Evolutionary conservation across 1,139 yeast species (phyloP), one percentile per base, ranked within the genome.

Genomic region (Yamadazyma diospyri): DNA sequence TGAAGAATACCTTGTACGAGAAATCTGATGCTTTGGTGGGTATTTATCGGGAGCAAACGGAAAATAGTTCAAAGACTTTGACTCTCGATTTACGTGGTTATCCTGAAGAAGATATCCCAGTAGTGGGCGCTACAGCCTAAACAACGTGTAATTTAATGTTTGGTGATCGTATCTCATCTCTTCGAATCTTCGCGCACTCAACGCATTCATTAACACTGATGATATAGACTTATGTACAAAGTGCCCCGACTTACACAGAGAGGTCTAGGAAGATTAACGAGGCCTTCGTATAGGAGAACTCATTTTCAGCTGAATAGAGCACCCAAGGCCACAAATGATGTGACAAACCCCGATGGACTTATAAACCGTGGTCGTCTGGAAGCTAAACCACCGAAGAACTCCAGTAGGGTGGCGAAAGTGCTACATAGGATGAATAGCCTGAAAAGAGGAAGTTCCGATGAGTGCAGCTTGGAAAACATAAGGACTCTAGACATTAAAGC

Each of bases 11-110:
- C 1, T 67, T 94, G 48, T 92, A 85, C 56, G 95, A 88, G 52
- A 81, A 79, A 49, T 85, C 96, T 5, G 95, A 88, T 51, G 81
- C 95, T 0, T 66, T 92, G 40, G 96, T 94, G 5, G 99, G 98
- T 17, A 89, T 92, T 30, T 92, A 85, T 61, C 70, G 96, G 41
- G 94, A 88, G 46, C 96, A 86, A 50, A 66, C 67, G 12, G 77
- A 76, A 39, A 86, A 85, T 48, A 72, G 87, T 33, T 86, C 96
- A 2, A 75, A 72, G 45, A 81, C 94, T 1, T 69, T 92, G 23
- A 83, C 94, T 0, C 57, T 85, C 37, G 92, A 86, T 53, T 67
- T 85, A 48, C 64, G 80, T 40, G 72, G 72, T n/a, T 82, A 78
- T 50, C 74, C 80, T 1, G 68, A 60, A 30, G 69, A 59, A 18